Percentiles rank a stretch among this genome's conserved stretches.
These are phyloP conservation scores for Podospora comata DNA, from an alignment of 495 filamentous ascomycete species.

Conservation along the genomic window DNA sequence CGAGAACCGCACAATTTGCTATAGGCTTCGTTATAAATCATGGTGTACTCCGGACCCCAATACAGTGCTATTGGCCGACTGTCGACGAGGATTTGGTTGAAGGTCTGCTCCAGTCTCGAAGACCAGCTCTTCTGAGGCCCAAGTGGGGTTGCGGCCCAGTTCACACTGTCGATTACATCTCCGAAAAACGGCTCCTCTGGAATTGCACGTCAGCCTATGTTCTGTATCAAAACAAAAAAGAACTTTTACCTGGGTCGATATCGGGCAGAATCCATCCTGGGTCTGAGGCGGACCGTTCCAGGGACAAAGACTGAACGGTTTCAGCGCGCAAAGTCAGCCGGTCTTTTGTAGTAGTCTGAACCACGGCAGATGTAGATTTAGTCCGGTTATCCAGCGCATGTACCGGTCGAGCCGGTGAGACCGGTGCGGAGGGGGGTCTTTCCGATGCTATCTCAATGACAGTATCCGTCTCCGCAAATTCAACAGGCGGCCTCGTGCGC, in stretches of 20 bases:
- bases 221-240: neutral
- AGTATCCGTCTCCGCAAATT: neutral
- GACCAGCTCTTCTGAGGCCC: constrained; percentile 60
- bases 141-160: constrained; percentile 59
- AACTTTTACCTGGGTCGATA: constrained; percentile 27
- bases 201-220: neutral
- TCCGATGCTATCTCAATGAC: neutral
- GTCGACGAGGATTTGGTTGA: constrained; percentile 60
- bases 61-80: constrained; percentile 60
- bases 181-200: constrained; percentile 35
- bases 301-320: constrained; percentile 23
- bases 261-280: constrained; percentile 35
- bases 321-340: constrained; percentile 17
- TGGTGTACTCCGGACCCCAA: constrained; percentile 44
- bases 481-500: neutral
- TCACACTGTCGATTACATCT: constrained; percentile 35
- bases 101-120: constrained; percentile 54
- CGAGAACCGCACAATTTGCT: constrained; percentile 38
- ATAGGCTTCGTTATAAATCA: constrained; percentile 47
- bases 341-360: constrained; percentile 11
- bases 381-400: neutral
- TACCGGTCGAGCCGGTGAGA: neutral
- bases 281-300: constrained; percentile 27
- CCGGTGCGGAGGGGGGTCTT: neutral
- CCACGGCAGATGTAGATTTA: constrained; percentile 17